These are phyloP conservation scores for Kodamaea anthophila DNA, from an alignment of 1,139 yeast genomes.

Conservation along the genomic window DNA sequence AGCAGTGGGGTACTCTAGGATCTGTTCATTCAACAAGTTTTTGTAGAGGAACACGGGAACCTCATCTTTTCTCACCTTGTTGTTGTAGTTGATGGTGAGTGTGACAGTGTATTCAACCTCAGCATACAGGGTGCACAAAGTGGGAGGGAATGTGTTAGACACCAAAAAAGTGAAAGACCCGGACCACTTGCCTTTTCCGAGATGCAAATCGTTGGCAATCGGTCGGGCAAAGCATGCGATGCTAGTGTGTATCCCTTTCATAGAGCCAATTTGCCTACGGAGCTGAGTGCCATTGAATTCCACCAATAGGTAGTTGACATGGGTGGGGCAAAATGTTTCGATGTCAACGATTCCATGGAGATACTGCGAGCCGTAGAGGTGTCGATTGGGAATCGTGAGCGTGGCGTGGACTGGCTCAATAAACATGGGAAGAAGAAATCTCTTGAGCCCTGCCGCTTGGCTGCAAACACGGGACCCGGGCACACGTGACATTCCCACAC, in stretches of 20 bases:
- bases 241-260: too few relatives aligned
- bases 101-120: constrained; percentile 1
- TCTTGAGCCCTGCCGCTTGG: too few relatives aligned
- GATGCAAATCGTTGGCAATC: background rate
- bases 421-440: too few relatives aligned
- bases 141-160: background rate
- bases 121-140: background rate
- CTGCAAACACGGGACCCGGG: too few relatives aligned
- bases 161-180: background rate
- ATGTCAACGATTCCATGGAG: too few relatives aligned
- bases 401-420: too few relatives aligned
- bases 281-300: background rate
- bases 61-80: background rate
- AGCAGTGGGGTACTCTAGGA: constrained; percentile 1
- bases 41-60: constrained; percentile 1
- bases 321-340: too few relatives aligned
- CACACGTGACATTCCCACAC: too few relatives aligned
- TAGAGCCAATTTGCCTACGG: background rate
- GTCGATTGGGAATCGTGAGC: too few relatives aligned
- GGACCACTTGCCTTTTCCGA: background rate
- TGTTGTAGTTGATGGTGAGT: background rate
- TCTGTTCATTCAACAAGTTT: background rate
- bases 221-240: background rate
- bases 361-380: too few relatives aligned
- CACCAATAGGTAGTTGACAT: background rate